Evolutionary conservation across 768 basidiomycete species (phyloP), one percentile per base, ranked within the genome.

Genomic region (Melanogaster broomeanus): DNA sequence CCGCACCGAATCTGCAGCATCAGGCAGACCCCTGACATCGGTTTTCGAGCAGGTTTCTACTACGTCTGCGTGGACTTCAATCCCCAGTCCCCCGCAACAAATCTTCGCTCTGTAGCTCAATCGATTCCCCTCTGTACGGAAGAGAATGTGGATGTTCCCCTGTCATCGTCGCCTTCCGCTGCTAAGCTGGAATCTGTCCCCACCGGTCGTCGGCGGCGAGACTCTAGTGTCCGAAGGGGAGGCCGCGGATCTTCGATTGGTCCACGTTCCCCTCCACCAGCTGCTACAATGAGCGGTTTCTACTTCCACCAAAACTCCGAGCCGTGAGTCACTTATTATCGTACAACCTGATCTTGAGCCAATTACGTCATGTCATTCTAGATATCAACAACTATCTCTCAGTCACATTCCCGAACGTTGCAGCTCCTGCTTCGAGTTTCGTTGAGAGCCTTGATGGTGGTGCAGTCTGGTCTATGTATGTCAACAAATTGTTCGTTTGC

Each of bases 61-160:
- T 96, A 93, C 61, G 90, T 95, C 49, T 92, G 93, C 67, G 90
- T 97, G 37, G 94, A 97, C 66, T 90, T 94, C 65, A 89, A 88
- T 61, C 88, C 91, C 5, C 77, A 79, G 16, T 69, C 78, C 28
- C 63, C 72, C 11, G 63, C 72, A 19, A 56, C 72, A 27, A 69
- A 61, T 44, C 58, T 66, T 30, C 64, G 71, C 39, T 57, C 64
- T 3, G 55, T 72, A 25, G 61, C 75, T 12, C 70, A 74, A 42
- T 65, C 70, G 7, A 68, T 66, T 31, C 72, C 76, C 45, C 65
- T 59, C 35, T 72, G 59, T 41, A 38, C 58, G 52, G 54, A 67
- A 48, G 60, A 71, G 51, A 55, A 38, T 6, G 60, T 65, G 28
- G 61, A 64, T 51, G 50, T 63, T 56, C 45, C 62, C 52, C 60